Conservation (phyloP, 1,284 basidiomycete species). For the Melanopsichium pennsylvanicum region DNA sequence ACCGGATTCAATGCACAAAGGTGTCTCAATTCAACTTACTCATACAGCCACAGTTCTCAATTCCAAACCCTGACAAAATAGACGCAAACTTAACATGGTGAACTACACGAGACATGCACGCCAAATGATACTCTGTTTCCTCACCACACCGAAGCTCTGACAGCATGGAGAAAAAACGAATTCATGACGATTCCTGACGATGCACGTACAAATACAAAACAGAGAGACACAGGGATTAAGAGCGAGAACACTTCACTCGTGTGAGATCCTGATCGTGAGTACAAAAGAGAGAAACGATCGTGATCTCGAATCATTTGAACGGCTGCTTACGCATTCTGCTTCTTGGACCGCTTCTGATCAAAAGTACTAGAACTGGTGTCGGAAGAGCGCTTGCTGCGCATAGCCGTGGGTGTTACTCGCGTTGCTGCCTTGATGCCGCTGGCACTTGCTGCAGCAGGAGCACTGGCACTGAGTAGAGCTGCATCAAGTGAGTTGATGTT, state of each 20-base stretch:
- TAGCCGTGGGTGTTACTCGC: slow-evolving; percentile 2
- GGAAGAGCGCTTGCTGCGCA: slow-evolving; percentile 35
- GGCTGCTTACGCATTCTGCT: slow-evolving; percentile 27
- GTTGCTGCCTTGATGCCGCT: background rate
- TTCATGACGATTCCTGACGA: too few relatives aligned
- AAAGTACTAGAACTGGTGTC: slow-evolving; percentile 17
- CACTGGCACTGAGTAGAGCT: slow-evolving; percentile 52
- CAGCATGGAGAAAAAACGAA: too few relatives aligned
- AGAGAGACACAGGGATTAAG: background rate
- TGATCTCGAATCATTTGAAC: background rate
- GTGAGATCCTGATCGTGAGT: background rate
- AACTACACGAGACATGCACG: too few relatives aligned
- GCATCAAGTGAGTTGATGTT: slow-evolving; percentile 48
- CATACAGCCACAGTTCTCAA: too few relatives aligned
- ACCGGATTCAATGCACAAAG: too few relatives aligned
- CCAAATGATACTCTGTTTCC: too few relatives aligned
- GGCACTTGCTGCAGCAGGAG: slow-evolving; percentile 33
- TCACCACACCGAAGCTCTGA: too few relatives aligned
- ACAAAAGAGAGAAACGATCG: background rate
- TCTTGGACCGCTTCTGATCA: slow-evolving; percentile 45
- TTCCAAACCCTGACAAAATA: too few relatives aligned
- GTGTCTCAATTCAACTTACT: too few relatives aligned
- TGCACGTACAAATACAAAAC: slow-evolving; percentile 24
- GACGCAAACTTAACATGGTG: too few relatives aligned
- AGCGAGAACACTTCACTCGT: too few relatives aligned